These are phyloP conservation scores for Cercospora janseana DNA, from an alignment of 2,329 filamentous ascomycete species.

Conservation along the genomic window DNA sequence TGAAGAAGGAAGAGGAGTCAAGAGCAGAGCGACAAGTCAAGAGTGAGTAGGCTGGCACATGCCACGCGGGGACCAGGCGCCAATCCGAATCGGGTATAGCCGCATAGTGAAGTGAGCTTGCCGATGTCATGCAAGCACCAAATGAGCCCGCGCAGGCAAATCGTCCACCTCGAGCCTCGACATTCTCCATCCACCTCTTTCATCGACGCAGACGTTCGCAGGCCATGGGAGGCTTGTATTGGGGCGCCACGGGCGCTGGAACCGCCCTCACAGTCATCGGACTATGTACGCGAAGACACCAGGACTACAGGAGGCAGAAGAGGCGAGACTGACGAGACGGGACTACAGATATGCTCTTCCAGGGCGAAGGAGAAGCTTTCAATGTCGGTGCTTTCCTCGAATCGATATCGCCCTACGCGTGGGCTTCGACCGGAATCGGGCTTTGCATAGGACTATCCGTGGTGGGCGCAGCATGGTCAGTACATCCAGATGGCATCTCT, in stretches of 20 bases:
- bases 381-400: constrained; percentile 96
- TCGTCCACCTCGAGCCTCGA: constrained; percentile 10
- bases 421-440: constrained; percentile 85
- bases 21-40: background rate
- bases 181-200: constrained; percentile 10
- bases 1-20: background rate
- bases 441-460: constrained; percentile 96
- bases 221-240: constrained; percentile 38
- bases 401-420: constrained; percentile 88
- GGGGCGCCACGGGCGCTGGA: constrained; percentile 39
- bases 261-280: constrained; percentile 39
- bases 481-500: constrained; percentile 8
- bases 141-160: constrained; percentile 11
- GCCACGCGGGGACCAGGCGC: constrained; percentile 1
- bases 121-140: constrained; percentile 24
- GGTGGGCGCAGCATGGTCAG: constrained; percentile 91
- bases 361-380: constrained; percentile 91
- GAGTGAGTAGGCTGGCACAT: background rate
- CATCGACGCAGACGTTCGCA: constrained; percentile 5
- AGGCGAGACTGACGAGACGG: constrained; percentile 29
- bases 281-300: constrained; percentile 35
- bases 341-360: constrained; percentile 90
- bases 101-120: constrained; percentile 12
- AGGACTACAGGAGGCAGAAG: constrained; percentile 8
- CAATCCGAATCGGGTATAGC: constrained; percentile 11